Base-by-base conservation (phyloP, 2,329 filamentous ascomycete genomes). In the Curvularia verruculosa region DNA sequence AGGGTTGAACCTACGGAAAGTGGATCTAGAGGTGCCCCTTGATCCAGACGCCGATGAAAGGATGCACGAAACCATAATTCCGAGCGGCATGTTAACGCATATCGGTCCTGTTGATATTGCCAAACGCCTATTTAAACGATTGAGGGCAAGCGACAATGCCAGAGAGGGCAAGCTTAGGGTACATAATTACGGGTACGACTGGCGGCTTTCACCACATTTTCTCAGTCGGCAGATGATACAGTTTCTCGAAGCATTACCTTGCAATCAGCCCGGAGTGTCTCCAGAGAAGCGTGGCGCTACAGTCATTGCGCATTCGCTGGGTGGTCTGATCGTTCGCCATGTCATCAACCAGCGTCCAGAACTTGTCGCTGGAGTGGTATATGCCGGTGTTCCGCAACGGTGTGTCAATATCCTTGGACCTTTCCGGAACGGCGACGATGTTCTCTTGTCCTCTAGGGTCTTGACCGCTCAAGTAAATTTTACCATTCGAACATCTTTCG, bases 391-490 rank as follows among this genome's bases (percentile, higher is more conserved):
- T 1, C 93, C 93, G 0, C 89, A 94, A 64, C 86, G 89, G 52
- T 96, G 92, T 72, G 87, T 97, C 72, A 97, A 96, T 72, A 95
- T 96, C 49, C 83, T 97, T 3, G 94, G 94, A 0, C 93, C 93
- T 0, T 76, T 98, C 12, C 87, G 93, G 34, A 94, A 96, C 67
- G 93, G 93, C n/a, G 93, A 98, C 71, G 90, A 93, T 18, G 92
- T 97, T 0, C 83, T 96, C 1, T 82, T 97, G 57, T 96, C 93
- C 68, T 92, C 92, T 59, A 91, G 91, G 63, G 89, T 97, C 0
- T 83, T 98, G 15, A 96, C 92, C 0, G 92, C 94, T 0, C 91
- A 95, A 71, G 93, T 96, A 66, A 96, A 96, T 77, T 96, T 98
- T 69, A 92, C 90, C 0, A 87, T 98, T 48, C 85, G 94, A 7